phyloP scores from a whole-genome alignment of 495 filamentous ascomycete species.

The Platismatia glauca region DNA sequence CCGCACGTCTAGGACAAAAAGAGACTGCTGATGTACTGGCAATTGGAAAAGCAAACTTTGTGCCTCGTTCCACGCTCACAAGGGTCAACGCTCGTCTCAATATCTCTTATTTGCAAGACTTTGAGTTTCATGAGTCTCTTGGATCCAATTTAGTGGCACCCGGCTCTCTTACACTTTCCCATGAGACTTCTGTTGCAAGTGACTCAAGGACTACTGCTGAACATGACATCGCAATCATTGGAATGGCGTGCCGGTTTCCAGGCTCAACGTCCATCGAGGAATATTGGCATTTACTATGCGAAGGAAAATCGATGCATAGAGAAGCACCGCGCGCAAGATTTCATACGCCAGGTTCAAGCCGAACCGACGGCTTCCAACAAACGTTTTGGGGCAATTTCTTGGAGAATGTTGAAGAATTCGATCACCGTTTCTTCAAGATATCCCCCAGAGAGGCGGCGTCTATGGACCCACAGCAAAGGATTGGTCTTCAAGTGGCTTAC shows the following conservation, averaged over 20 bases:
- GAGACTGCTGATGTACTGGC: too few species aligned
- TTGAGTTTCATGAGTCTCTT: too few species aligned
- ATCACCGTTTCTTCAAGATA: constrained; percentile 46
- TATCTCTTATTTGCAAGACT: too few species aligned
- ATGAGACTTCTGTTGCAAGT: background rate
- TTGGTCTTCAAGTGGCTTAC: constrained; percentile 41
- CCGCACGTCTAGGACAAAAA: too few species aligned
- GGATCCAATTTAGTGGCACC: constrained; percentile 33
- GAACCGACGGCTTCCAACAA: constrained; percentile 3
- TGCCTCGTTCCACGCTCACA: too few species aligned
- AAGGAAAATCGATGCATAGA: constrained; percentile 17
- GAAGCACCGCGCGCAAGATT: constrained; percentile 22
- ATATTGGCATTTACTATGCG: constrained; percentile 29
- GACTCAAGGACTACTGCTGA: constrained; percentile 1
- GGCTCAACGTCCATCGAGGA: constrained; percentile 25
- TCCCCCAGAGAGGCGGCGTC: constrained; percentile 32
- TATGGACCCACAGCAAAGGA: constrained; percentile 29
- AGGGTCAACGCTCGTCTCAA: too few species aligned
- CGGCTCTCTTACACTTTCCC: too few species aligned
- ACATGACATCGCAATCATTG: constrained; percentile 33
- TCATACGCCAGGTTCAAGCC: constrained; percentile 21
- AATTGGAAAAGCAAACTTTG: too few species aligned
- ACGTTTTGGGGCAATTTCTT: constrained; percentile 41
- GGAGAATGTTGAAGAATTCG: constrained; percentile 36
- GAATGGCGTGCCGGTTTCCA: constrained; percentile 27